phyloP scores from a whole-genome alignment of 176 grass and related monocot genomes.

The Zea luxurians region DNA sequence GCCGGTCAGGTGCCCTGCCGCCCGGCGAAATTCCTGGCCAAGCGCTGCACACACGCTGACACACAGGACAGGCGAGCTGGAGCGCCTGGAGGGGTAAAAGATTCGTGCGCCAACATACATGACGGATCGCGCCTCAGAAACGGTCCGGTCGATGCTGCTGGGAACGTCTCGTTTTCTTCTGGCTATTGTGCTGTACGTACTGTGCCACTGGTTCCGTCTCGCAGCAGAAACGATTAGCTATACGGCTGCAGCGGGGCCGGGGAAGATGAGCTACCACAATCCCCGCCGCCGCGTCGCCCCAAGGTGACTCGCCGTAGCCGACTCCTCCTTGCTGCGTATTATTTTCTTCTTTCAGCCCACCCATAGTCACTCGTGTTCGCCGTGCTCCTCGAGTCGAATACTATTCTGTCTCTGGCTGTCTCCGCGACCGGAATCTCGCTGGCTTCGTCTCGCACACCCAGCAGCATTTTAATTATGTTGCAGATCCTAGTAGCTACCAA shows the following conservation, averaged over 20 bases:
- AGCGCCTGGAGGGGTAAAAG: background rate
- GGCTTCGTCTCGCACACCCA: background rate
- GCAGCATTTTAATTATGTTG: background rate
- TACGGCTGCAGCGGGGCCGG: too few relatives aligned
- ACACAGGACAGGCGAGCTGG: background rate
- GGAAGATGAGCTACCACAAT: too few relatives aligned
- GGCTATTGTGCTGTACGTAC: background rate
- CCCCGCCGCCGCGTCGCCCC: too few relatives aligned
- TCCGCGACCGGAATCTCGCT: background rate
- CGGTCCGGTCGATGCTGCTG: background rate
- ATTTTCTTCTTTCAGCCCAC: background rate
- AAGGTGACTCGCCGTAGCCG: background rate
- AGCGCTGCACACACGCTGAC: too few relatives aligned
- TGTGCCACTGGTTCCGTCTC: too few relatives aligned
- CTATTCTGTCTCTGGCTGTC: background rate
- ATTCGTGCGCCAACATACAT: constrained; percentile 6
- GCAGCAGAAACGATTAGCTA: too few relatives aligned
- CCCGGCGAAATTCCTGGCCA: constrained; percentile 34
- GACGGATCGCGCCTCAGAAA: constrained; percentile 7
- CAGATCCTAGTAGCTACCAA: background rate
- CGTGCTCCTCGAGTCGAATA: background rate
- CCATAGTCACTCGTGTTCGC: background rate
- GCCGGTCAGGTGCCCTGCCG: background rate
- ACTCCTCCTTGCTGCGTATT: background rate
- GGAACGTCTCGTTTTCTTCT: background rate